These are phyloP conservation scores for Ganoderma lucidum DNA, from an alignment of 1,284 basidiomycete genomes.

Conservation along the genomic window DNA sequence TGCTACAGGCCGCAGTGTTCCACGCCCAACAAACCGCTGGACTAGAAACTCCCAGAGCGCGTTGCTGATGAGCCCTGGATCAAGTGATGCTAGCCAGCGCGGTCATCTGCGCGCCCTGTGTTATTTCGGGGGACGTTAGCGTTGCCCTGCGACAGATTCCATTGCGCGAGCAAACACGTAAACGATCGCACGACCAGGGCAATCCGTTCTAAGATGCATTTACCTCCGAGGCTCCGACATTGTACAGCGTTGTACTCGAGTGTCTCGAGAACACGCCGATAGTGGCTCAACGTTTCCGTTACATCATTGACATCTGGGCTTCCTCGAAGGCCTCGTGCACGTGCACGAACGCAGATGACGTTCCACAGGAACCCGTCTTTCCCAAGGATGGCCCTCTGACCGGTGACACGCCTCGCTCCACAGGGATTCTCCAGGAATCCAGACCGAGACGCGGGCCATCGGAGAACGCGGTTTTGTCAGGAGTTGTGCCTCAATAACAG, in stretches of 20 bases:
- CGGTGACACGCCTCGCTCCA: conserved; percentile 23
- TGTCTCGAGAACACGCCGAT: conserved; percentile 5
- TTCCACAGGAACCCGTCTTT: conserved; percentile 1
- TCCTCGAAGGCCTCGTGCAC: conserved; percentile 9
- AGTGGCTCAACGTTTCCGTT: neutral
- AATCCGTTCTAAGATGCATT: neutral
- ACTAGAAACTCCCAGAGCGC: conserved; percentile 3
- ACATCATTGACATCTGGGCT: neutral
- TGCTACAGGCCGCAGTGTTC: conserved; percentile 10
- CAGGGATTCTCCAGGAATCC: conserved; percentile 9
- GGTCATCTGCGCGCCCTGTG: conserved; percentile 17
- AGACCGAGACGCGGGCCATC: conserved; percentile 12
- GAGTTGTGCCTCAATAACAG: conserved; percentile 9
- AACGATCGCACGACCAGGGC: conserved; percentile 4
- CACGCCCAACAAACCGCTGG: conserved; percentile 1
- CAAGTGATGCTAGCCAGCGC: conserved; percentile 10
- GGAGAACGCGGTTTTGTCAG: conserved; percentile 16
- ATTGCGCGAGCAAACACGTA: conserved; percentile 13
- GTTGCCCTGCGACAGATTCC: conserved; percentile 6
- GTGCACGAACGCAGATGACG: conserved; percentile 16
- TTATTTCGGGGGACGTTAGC: conserved; percentile 10
- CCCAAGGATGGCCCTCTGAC: conserved; percentile 27
- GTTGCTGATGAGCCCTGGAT: neutral
- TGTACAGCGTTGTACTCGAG: neutral
- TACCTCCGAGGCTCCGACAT: neutral